phyloP scores from a whole-genome alignment of 106 monocot species.

The Dendrobium huoshanense region DNA sequence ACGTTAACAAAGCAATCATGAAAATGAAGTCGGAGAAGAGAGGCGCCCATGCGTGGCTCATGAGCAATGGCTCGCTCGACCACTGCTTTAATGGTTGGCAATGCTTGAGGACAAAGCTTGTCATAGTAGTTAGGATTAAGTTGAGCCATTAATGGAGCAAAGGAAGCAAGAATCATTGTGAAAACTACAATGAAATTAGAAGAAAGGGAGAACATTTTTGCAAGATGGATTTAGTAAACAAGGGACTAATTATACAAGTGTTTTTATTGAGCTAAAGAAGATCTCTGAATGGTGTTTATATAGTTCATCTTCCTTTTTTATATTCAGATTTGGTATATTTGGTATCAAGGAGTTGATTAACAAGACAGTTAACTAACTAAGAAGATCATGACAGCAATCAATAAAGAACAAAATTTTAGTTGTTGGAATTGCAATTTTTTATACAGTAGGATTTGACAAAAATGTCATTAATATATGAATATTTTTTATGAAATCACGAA shows the following conservation, averaged over 20 bases:
- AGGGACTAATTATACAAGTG: no score
- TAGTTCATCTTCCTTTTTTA: not conserved
- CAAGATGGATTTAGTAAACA: not conserved
- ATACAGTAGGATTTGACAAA: no score
- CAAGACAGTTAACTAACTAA: no score
- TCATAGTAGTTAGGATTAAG: slow-evolving; percentile 6
- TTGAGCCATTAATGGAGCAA: not conserved
- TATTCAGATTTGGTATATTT: not conserved
- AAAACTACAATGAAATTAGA: not conserved
- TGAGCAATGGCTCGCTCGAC: slow-evolving; percentile 5
- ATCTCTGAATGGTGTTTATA: not conserved
- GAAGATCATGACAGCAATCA: no score
- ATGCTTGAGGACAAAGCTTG: slow-evolving; percentile 5
- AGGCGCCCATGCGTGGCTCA: slow-evolving; percentile 61
- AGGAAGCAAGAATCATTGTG: not conserved
- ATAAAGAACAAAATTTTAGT: no score
- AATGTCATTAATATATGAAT: no score
- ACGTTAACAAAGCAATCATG: slow-evolving; percentile 80
- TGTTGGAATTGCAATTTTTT: no score
- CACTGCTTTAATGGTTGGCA: slow-evolving; percentile 6
- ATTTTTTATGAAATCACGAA: no score
- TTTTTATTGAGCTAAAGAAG: not conserved
- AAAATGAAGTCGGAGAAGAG: slow-evolving; percentile 69
- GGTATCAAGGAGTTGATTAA: not conserved
- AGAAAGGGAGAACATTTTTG: not conserved